Evolutionary conservation across 2,329 filamentous ascomycete species (phyloP).

Genomic region (Verticillium isaacii): DNA sequence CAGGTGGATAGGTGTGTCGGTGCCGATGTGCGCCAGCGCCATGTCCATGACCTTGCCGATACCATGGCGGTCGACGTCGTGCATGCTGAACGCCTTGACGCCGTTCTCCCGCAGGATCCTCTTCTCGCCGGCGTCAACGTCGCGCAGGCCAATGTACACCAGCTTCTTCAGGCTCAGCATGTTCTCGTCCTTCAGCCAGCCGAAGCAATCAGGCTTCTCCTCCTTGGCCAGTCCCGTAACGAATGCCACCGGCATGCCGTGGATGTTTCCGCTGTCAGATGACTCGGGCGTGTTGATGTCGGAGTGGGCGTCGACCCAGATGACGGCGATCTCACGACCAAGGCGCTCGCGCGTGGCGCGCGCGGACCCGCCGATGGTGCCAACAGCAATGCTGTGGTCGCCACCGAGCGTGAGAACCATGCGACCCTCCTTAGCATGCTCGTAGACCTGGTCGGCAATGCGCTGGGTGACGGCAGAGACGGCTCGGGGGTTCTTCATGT

Average conservation of each 20-base stretch:
- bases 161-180: conserved; percentile 71
- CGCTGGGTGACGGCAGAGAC: conserved; percentile 80
- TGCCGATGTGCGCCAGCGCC: conserved; percentile 93
- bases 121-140: conserved; percentile 94
- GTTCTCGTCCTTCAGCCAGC: conserved; percentile 78
- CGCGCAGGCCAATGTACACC: conserved; percentile 92
- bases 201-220: conserved; percentile 62
- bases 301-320: conserved; percentile 97
- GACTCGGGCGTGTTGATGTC: conserved; percentile 97
- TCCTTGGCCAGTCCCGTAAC: conserved; percentile 76
- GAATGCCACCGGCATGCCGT: conserved; percentile 97
- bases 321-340: conserved; percentile 79
- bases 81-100: conserved; percentile 97
- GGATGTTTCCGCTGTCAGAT: conserved; percentile 86
- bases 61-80: conserved; percentile 89
- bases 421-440: conserved; percentile 75
- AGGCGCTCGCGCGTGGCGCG: conserved; percentile 82
- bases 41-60: conserved; percentile 97
- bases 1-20: conserved; percentile 92
- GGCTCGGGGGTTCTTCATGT: conserved; percentile 89
- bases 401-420: conserved; percentile 91
- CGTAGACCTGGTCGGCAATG: conserved; percentile 81
- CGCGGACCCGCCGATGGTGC: conserved; percentile 82
- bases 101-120: conserved; percentile 79
- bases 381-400: conserved; percentile 95